Base-by-base conservation (phyloP, 2,329 filamentous ascomycete species). In the Sporothrix curviconia region DNA sequence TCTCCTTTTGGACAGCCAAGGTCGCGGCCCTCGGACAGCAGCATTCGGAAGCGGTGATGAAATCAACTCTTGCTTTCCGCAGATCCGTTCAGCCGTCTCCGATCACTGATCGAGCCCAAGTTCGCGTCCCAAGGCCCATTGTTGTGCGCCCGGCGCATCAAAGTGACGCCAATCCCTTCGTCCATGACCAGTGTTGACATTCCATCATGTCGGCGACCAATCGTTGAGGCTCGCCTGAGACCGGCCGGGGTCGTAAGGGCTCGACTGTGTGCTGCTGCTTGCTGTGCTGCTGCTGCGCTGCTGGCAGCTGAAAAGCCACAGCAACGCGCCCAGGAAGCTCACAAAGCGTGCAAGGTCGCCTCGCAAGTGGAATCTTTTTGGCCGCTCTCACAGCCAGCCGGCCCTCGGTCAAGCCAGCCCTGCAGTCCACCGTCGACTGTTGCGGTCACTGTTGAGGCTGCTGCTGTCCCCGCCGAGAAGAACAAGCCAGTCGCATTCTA, bases 351-450 rank as follows among this genome's bases (percentile, higher is more conserved):
- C 76, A 1, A 78, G 74, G 43, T 82, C 80, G 25, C 81, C 82
- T 24, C 76, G 79, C 7, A 84, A 79, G 63, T 86, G 83, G 83
- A 85, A 84, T 61, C 67, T 85, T 12, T 86, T 86, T 62, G 76
- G 82, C 50, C 75, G 81, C 47, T 79, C 79, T 0, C 78, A 81
- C 30, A 75, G 69, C 36, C 71, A 75, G 42, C 64, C 74, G 3
- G 66, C 67, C 6, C n/a, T 62, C 60, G 4, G 53, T 64, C 3
- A 77, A 75, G 58, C 74, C 73, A 59, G 72, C 72, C 47, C 65
- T 71, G 5, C 71, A 74, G 24, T 66, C 69, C 7, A 64, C 69
- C n/a, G 6, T 64, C 69, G 4, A 64, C 70, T 2, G 73, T 80
- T n/a, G 66, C 76, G 0, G 76, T 77, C 2, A 74, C 79, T 1